Conservation (phyloP, 202 grass and related monocot species). For the Miscanthus sacchariflorus region DNA sequence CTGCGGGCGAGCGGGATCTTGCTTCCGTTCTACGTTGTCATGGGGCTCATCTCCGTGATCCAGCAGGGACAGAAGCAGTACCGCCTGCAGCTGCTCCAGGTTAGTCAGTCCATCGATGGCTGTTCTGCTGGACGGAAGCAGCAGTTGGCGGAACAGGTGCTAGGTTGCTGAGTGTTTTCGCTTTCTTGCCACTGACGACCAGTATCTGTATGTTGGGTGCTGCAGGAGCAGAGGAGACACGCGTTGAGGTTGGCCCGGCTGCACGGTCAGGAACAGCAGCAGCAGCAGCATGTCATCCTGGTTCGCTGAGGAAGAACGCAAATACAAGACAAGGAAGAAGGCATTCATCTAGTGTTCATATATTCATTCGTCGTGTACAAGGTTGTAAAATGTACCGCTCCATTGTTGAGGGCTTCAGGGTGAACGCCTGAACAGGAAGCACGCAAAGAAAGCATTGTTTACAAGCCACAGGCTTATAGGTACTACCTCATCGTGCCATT, state of each 20-base stretch:
- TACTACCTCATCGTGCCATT: background rate
- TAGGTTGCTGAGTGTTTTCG: no score
- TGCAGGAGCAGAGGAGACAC: conserved; percentile 58
- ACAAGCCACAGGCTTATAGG: no score
- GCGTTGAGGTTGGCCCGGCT: conserved; percentile 29
- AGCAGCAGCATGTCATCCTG: conserved; percentile 30
- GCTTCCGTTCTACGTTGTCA: conserved; percentile 80
- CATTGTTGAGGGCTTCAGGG: background rate
- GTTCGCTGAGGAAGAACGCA: conserved; percentile 4
- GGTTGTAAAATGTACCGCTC: background rate
- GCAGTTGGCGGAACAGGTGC: no score
- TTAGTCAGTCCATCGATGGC: conserved; percentile 31
- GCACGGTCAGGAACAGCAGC: conserved; percentile 13
- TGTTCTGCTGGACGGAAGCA: background rate
- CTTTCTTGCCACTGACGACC: background rate
- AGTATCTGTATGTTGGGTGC: background rate
- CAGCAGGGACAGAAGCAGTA: conserved; percentile 72
- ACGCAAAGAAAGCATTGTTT: background rate
- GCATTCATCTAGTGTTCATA: no score
- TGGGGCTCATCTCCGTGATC: conserved; percentile 80
- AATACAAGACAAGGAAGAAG: background rate
- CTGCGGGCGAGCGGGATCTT: conserved; percentile 86
- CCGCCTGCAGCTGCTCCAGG: conserved; percentile 70
- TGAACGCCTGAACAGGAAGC: background rate
- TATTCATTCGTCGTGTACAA: no score